Base-by-base conservation (phyloP, 1,139 yeast genomes). In the Spencermartinsiella ligniputridi region DNA sequence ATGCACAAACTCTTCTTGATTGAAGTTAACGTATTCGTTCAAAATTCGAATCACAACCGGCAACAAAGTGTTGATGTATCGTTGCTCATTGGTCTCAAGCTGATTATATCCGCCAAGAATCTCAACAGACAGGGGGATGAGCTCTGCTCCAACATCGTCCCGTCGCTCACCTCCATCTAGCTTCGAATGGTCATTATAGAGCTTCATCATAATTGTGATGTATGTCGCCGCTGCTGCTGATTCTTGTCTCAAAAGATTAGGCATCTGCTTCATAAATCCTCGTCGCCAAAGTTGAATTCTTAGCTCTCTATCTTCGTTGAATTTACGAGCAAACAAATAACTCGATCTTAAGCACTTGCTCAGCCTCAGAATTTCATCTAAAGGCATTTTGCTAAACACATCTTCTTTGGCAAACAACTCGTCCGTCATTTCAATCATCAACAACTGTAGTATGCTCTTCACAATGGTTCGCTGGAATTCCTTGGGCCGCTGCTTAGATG, bases 161-260 rank as follows among this genome's bases (percentile, higher is more conserved):
- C 63, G 73, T 68, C 59, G 56, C 47, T 62, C 56, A 12, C 53
- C 58, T 4, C 41, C 46, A 5, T 37, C 49, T 16, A 59, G 50
- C 42, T 60, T 58, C 8, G 73, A 78, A 41, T 76, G 79, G 57
- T 86, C 90, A 54, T 88, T 78, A 63, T 87, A 89, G 63, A 92
- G 70, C 55, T 84, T 75, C 71, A 92, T 85, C 72, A 87, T 74
- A 40, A 89, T 76, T 54, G 83, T 82, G 52, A 92, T 80, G 63
- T 82, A 85, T 1, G 89, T 95, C 1, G 95, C 92, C 1, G 96
- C 84, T 0, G 97, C 80, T 18, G 89, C 81, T 0, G 95, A 82
- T 64, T 94, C 98, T 65, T 94, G 98, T 56, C 87, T 86, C 55
- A 90, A 70, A 55, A 94, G 70, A 59, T 92, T 94, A 18, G 99